Percentiles rank a stretch among this genome's conserved stretches.
Conservation (phyloP, 2,329 filamentous ascomycete genomes). For the Alternaria arbusti region DNA sequence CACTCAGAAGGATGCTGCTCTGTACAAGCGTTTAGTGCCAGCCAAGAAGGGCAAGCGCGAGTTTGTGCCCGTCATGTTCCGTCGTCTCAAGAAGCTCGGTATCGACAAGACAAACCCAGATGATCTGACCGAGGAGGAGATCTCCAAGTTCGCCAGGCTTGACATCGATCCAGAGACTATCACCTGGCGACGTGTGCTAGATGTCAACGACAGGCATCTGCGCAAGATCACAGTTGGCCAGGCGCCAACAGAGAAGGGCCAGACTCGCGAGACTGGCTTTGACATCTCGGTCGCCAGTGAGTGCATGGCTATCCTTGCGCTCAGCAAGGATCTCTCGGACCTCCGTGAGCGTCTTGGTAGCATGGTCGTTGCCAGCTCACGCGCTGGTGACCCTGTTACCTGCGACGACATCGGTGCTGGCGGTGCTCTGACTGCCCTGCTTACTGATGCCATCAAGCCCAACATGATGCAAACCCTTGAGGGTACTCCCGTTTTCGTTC, state of each 20-base stretch:
- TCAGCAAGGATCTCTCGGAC: conserved; percentile 85
- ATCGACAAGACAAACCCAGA: conserved; percentile 95
- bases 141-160: conserved; percentile 84
- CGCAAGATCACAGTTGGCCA: conserved; percentile 87
- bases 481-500: conserved; percentile 95
- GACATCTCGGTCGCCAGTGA: conserved; percentile 98
- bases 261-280: conserved; percentile 87
- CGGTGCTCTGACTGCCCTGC: conserved; percentile 89
- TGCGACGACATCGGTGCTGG: conserved; percentile 95
- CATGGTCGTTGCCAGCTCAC: conserved; percentile 94
- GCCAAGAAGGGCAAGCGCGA: conserved; percentile 86
- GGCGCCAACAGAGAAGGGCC: conserved; percentile 88
- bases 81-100: conserved; percentile 90
- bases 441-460: conserved; percentile 98
- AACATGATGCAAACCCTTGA: conserved; percentile 99
- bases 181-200: conserved; percentile 93
- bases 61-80: conserved; percentile 91
- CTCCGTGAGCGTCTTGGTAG: conserved; percentile 91
- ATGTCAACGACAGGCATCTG: conserved; percentile 96
- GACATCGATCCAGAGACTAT: conserved; percentile 98
- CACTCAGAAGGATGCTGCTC: conserved; percentile 86
- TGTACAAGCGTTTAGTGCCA: conserved; percentile 88
- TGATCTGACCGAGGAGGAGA: conserved; percentile 88
- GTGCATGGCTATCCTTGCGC: conserved; percentile 96
- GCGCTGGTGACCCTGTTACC: conserved; percentile 85